Conservation (phyloP, 139 green algal species). For the Edaphochlamys debaryana region DNA sequence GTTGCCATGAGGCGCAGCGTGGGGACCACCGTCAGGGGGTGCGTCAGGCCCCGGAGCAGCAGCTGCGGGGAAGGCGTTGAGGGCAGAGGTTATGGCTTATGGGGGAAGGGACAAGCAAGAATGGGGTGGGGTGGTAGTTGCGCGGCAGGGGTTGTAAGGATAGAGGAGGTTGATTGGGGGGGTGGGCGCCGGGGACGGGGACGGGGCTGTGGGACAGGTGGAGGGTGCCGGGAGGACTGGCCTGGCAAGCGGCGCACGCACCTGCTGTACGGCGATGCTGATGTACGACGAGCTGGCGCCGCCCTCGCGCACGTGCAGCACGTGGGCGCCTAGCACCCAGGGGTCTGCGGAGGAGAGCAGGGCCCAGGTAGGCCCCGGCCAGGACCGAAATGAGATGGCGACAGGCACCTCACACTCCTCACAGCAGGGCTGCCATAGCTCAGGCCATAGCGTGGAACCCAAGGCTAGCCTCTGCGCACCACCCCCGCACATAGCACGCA, state of each 20-base stretch:
- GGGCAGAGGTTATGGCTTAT: no score
- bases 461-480: neutral
- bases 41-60: slow-evolving; percentile 85
- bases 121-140: no score
- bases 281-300: neutral
- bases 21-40: slow-evolving; percentile 66
- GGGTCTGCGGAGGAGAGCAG: slow-evolving; percentile 13
- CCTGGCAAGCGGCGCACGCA: neutral
- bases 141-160: neutral
- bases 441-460: neutral
- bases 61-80: slow-evolving; percentile 79
- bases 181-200: neutral
- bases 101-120: no score
- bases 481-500: neutral
- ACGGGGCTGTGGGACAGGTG: no score
- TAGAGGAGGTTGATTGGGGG: neutral
- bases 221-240: neutral
- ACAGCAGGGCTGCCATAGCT: neutral
- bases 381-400: neutral
- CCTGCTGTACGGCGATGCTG: slow-evolving; percentile 36
- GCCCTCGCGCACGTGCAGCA: slow-evolving; percentile 43
- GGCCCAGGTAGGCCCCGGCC: neutral
- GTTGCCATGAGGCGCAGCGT: slow-evolving; percentile 63
- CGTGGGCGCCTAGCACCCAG: slow-evolving; percentile 37
- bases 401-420: neutral